phyloP scores from a whole-genome alignment of 495 filamentous ascomycete species.

The Pseudoneurospora amorphoporcata region DNA sequence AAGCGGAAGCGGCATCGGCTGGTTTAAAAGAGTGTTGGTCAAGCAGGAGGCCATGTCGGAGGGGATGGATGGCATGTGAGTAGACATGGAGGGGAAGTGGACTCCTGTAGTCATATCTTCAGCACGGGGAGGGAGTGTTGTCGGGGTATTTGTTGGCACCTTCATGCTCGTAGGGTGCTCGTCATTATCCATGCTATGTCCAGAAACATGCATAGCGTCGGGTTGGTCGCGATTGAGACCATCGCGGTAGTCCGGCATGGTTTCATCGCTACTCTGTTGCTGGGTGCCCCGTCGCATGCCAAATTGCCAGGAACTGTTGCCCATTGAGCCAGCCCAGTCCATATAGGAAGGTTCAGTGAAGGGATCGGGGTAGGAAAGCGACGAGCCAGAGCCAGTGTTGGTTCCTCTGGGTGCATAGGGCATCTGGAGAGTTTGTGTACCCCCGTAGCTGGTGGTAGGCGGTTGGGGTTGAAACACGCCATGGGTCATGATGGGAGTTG shows the following conservation, averaged over 20 bases:
- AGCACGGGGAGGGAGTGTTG: neutral
- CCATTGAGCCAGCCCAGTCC: slow-evolving; percentile 25
- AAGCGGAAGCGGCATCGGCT: slow-evolving; percentile 28
- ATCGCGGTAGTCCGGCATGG: slow-evolving; percentile 32
- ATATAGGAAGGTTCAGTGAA: slow-evolving; percentile 28
- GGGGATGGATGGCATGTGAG: slow-evolving; percentile 10
- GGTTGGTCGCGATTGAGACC: slow-evolving; percentile 2
- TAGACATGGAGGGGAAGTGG: neutral
- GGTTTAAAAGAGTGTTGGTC: slow-evolving; percentile 34
- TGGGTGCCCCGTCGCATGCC: slow-evolving; percentile 9
- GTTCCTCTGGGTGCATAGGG: slow-evolving; percentile 14
- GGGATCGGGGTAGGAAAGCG: slow-evolving; percentile 20
- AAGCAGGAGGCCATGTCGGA: slow-evolving; percentile 29
- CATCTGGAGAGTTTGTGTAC: slow-evolving; percentile 4
- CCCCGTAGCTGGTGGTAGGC: slow-evolving; percentile 9
- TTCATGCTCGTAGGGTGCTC: slow-evolving; percentile 19
- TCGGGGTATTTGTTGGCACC: slow-evolving; percentile 32
- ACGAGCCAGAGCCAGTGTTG: slow-evolving; percentile 8
- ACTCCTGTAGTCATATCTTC: slow-evolving; percentile 7
- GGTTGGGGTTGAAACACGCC: slow-evolving; percentile 9
- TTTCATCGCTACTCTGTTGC: slow-evolving; percentile 26
- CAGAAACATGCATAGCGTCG: slow-evolving; percentile 20
- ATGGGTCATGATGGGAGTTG: neutral
- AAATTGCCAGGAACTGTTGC: neutral
- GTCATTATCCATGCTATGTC: slow-evolving; percentile 23